Evolutionary conservation across 371 early-diverging fungal species (phyloP).

Genomic region (Mucor circinelloides): DNA sequence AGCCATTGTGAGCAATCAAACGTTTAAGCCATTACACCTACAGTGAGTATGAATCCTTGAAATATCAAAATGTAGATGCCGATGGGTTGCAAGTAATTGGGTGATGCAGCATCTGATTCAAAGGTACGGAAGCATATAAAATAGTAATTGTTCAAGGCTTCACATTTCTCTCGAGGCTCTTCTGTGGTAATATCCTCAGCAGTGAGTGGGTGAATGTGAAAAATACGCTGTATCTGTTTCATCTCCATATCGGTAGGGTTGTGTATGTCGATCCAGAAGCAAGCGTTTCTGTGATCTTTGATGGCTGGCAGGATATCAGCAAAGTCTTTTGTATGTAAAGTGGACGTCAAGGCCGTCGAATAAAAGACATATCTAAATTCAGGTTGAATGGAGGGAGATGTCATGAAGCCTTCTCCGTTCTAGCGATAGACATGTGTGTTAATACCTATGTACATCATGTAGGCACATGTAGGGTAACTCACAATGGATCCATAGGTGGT

Average conservation of each 20-base stretch:
- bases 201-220: conserved; percentile 87
- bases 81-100: conserved; percentile 70
- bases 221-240: conserved; percentile 42
- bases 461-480: not conserved
- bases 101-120: conserved; percentile 61
- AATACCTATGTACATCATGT: not conserved
- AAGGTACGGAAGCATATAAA: conserved; percentile 84
- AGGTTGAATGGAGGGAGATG: not conserved
- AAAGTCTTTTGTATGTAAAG: conserved; percentile 10
- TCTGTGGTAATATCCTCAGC: conserved; percentile 89
- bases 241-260: conserved; percentile 75
- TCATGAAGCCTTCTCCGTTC: not conserved
- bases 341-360: not conserved
- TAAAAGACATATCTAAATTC: conserved; percentile 10
- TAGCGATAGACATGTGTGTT: not conserved
- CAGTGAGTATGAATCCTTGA: conserved; percentile 73
- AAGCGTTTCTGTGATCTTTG: conserved; percentile 23
- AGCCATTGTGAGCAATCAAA: not conserved
- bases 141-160: conserved; percentile 84
- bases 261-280: conserved; percentile 85
- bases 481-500: not conserved
- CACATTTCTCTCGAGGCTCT: conserved; percentile 91
- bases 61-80: conserved; percentile 83
- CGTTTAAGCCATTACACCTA: conserved; percentile 21
- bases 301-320: conserved; percentile 22